Base-by-base conservation (phyloP, 192 early-diverging fungal species). In the Tieghemiomyces parasiticus region DNA sequence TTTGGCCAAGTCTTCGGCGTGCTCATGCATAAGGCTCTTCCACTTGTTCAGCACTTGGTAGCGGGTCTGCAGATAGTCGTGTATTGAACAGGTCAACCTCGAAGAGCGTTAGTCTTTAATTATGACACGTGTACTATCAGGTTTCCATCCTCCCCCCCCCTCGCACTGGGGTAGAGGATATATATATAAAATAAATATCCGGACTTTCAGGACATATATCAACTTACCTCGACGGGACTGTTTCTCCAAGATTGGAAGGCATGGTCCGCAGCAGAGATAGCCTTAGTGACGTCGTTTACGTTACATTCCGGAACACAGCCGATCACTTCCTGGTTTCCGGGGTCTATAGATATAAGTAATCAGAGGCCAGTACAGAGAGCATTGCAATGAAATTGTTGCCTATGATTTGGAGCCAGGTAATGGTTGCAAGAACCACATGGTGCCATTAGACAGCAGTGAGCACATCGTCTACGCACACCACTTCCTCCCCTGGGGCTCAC, bases 1-100 rank as follows among this genome's bases (percentile, higher is more conserved):
- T n/a, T n/a, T n/a, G n/a, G 83, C 92, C 48, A 92, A 65, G 56
- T 92, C 90, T 14, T 86, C 73, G 54, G 76, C 70, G 60, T 88
- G 79, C 29, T 75, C 80, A 12, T 81, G 49, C 1, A 90, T 77
- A 3, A 84, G 68, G 19, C 82, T 73, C 55, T 74, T 68, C 82
- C 81, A 88, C 47, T 76, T 80, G 47, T 78, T 73, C 64, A 90
- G 63, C 2, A 83, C 55, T 45, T 55, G 67, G 29, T 82, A 71
- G 20, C 87, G 71, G 58, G 80, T 60, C 77, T 77, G 53, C 30
- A 58, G 49, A n/a, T n/a, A n/a, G n/a, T n/a, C n/a, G n/a, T n/a
- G n/a, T n/a, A n/a, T n/a, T n/a, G n/a, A 33, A 0, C 32, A 25
- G 47, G 30, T 19, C 22, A 20, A n/a, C 47, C 4, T 6, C 33